Percentiles rank a stretch among this genome's conserved stretches.
These are phyloP conservation scores for Ustulina deusta DNA, from an alignment of 2,329 filamentous ascomycete species.

Conservation along the genomic window DNA sequence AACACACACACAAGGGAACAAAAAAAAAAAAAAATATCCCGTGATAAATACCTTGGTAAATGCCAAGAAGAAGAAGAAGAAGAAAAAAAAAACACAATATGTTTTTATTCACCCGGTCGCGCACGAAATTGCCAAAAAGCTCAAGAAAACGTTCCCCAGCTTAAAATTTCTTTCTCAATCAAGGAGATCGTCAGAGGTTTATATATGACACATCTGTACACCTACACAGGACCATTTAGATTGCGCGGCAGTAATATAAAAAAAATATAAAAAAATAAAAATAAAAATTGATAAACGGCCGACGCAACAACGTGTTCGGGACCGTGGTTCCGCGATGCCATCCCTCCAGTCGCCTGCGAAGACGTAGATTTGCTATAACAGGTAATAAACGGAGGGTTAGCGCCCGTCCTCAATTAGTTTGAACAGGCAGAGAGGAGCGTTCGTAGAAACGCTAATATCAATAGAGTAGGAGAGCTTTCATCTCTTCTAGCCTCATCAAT, in stretches of 20 bases:
- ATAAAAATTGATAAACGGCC: not conserved
- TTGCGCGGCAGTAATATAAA: not conserved
- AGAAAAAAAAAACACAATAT: no score
- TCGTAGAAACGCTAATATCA: not conserved
- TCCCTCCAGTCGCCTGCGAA: constrained; percentile 2
- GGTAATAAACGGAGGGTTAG: constrained; percentile 45
- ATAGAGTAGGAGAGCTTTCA: not conserved
- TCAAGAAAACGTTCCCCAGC: no score
- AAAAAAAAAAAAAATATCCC: no score
- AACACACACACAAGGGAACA: no score
- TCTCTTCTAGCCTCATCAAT: not conserved
- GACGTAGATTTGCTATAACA: constrained; percentile 31
- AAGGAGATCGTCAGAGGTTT: not conserved
- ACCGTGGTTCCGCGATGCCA: constrained; percentile 1
- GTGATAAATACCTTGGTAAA: no score
- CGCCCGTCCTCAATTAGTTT: constrained; percentile 38
- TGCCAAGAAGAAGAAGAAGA: no score
- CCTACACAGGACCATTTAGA: not conserved
- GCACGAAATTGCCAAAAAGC: no score
- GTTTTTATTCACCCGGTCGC: no score
- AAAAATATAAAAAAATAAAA: not conserved
- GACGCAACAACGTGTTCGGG: not conserved
- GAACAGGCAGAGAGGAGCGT: not conserved
- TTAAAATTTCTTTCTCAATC: no score
- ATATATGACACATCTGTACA: not conserved